Evolutionary conservation across 2,329 filamentous ascomycete species (phyloP).

Genomic region (Pseudocercospora crystallina): DNA sequence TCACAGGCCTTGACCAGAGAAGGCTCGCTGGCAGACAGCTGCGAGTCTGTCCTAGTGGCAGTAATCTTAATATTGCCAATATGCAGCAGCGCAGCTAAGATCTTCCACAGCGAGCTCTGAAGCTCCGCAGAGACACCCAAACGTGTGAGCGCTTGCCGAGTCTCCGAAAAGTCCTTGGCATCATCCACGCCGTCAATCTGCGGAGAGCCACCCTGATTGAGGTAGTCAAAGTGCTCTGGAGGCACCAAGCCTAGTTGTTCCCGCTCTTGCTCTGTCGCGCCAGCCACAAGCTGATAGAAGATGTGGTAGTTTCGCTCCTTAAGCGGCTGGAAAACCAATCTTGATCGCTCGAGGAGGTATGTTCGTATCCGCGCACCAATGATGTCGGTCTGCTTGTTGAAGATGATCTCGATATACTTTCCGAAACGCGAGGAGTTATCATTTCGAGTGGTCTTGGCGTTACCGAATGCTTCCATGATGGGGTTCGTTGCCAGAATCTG

Average conservation of each 20-base stretch:
- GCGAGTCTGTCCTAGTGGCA: constrained; percentile 83
- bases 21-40: constrained; percentile 76
- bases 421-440: constrained; percentile 99
- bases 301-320: constrained; percentile 99
- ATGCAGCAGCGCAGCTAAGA: constrained; percentile 87
- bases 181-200: constrained; percentile 94
- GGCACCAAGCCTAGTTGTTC: constrained; percentile 76
- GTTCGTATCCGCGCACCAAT: constrained; percentile 97
- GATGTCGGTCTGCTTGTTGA: constrained; percentile 90
- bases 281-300: constrained; percentile 95
- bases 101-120: constrained; percentile 82
- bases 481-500: constrained; percentile 97
- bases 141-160: constrained; percentile 78
- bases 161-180: constrained; percentile 87
- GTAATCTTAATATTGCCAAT: constrained; percentile 96
- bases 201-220: constrained; percentile 91
- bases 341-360: constrained; percentile 90
- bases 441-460: constrained; percentile 98
- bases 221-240: constrained; percentile 89
- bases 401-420: constrained; percentile 99
- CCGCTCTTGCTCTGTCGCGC: constrained; percentile 79
- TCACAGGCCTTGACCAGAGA: constrained; percentile 76
- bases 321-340: constrained; percentile 92
- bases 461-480: constrained; percentile 99
- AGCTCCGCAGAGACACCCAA: constrained; percentile 76